Evolutionary conservation across 345 rosid species (phyloP).

Genomic region (Lumnitzera littorea): DNA sequence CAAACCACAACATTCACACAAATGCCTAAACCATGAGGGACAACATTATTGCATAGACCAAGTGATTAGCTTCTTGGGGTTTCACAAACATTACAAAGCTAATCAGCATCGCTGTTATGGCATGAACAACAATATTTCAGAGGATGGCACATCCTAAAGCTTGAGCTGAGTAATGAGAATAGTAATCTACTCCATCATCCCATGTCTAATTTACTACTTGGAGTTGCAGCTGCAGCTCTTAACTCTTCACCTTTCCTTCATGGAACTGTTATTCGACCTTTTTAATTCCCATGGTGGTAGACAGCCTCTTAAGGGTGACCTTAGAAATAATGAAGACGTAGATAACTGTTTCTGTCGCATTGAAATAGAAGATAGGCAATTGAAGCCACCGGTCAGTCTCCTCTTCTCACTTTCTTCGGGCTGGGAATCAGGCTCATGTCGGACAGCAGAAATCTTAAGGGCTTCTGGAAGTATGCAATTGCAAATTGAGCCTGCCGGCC

Average conservation of each 20-base stretch:
- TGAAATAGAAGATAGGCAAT: constrained; percentile 73
- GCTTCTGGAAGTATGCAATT: constrained; percentile 87
- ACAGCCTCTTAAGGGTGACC: constrained; percentile 78
- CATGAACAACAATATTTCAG: no score
- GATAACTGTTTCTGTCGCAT: constrained; percentile 75
- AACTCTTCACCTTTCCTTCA: constrained; percentile 57
- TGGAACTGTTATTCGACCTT: constrained; percentile 49
- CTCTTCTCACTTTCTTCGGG: constrained; percentile 58
- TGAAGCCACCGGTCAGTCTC: constrained; percentile 55
- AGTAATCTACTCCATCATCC: no score
- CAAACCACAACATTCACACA: no score
- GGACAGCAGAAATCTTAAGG: constrained; percentile 54
- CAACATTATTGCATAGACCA: no score
- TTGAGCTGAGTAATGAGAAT: no score
- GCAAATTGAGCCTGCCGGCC: constrained; percentile 66
- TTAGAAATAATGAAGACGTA: constrained; percentile 56
- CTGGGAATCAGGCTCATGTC: constrained; percentile 51
- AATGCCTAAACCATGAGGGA: no score
- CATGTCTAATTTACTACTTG: no score
- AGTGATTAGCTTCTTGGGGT: no score
- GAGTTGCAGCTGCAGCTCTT: no score
- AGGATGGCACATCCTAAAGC: no score
- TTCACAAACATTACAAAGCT: no score
- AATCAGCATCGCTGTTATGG: no score
- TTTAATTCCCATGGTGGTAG: constrained; percentile 81